phyloP scores from a whole-genome alignment of 1,284 basidiomycete genomes.

The Naganishia cerealis region DNA sequence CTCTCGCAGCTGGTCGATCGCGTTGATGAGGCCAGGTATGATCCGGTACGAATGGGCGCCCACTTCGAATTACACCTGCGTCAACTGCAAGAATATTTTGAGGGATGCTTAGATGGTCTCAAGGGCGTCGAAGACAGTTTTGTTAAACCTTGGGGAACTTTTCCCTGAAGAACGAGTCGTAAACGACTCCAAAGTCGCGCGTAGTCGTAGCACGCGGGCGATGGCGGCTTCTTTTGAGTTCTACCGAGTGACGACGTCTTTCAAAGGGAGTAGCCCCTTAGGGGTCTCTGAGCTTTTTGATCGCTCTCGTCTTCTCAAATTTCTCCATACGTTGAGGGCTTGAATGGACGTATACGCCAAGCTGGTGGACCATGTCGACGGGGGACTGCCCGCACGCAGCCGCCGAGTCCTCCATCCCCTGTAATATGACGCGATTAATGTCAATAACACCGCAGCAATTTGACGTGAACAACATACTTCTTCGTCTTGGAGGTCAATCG shows the following conservation, averaged over 20 bases:
- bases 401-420: not conserved
- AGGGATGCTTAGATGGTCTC: not conserved
- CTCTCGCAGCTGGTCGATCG: not conserved
- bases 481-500: not conserved
- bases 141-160: not conserved
- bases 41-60: not conserved
- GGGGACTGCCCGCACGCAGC: not conserved
- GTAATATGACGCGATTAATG: not conserved
- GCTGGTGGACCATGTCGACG: not conserved
- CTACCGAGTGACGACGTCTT: constrained; percentile 14
- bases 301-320: not conserved
- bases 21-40: not conserved
- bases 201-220: not conserved
- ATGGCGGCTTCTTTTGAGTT: constrained; percentile 19
- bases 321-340: not conserved
- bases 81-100: not conserved
- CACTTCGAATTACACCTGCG: not conserved
- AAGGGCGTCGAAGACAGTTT: not conserved
- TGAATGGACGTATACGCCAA: constrained; percentile 4
- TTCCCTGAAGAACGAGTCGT: not conserved
- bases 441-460: not conserved
- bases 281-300: not conserved
- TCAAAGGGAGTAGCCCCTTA: not conserved
- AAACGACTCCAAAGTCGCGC: not conserved
- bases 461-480: not conserved